phyloP scores from a whole-genome alignment of 768 basidiomycete species.

The Lenzites betulinus region DNA sequence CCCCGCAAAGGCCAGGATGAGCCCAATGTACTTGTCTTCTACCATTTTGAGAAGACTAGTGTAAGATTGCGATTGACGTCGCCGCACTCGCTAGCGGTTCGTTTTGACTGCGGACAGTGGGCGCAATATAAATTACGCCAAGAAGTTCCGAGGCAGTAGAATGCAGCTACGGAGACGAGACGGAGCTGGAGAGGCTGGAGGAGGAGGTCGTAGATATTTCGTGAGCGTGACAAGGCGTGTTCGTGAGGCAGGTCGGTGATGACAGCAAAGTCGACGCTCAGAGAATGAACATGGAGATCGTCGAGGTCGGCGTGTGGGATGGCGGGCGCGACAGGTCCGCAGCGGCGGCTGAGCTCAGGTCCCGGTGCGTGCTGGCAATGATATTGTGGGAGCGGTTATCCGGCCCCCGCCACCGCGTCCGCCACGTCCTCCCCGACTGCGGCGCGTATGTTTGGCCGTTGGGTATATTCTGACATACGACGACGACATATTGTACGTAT shows the following conservation, averaged over 20 bases:
- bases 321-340: background rate
- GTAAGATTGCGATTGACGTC: background rate
- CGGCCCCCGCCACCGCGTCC: background rate
- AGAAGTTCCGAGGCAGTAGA: background rate
- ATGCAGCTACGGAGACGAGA: background rate
- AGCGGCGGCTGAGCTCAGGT: conserved; percentile 3
- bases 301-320: conserved; percentile 2
- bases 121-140: background rate
- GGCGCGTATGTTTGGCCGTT: too few species aligned
- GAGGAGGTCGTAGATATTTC: background rate
- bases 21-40: conserved; percentile 95
- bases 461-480: too few species aligned
- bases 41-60: conserved; percentile 47
- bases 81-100: background rate
- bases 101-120: background rate
- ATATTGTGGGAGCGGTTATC: conserved; percentile 1
- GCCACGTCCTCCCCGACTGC: background rate
- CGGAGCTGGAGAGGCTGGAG: background rate
- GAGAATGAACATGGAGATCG: conserved; percentile 1
- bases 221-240: background rate
- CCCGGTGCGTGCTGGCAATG: conserved; percentile 6
- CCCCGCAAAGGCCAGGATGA: conserved; percentile 83
- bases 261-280: background rate
- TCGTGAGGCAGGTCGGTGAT: background rate
- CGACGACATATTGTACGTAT: too few species aligned